Evolutionary conservation across 73 alveolate species (phyloP), one percentile per base, ranked within the genome.

Genomic region (Symbiodinium natans): DNA sequence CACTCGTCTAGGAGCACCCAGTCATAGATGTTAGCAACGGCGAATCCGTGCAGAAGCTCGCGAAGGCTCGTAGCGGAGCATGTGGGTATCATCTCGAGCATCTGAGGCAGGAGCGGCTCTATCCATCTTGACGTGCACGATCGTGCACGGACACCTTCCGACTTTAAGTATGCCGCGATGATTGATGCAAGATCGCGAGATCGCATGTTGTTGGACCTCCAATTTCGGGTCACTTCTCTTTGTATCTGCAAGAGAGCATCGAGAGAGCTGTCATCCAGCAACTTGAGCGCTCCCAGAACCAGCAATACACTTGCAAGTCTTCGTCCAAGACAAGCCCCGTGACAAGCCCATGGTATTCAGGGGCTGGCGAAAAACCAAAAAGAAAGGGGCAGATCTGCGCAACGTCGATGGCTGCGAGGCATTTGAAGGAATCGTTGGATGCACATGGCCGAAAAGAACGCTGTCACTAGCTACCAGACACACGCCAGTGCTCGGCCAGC

Each of bases 21-120:
- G 39, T 75, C 73, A 6, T 54, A n/a, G 38, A 92, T 77, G 84
- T 92, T 88, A 10, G 98, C 92, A n/a, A 84, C 63, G 54, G 98
- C 98, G 33, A 92, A 68, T 21, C 92, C 92, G 25, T 92, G 98
- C 82, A 92, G 68, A 11, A 92, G 68, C 38, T 46, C 92, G 92
- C 98, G 77, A 38, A 92, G 73, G 68, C 82, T 89, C n/a, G 29
- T 17, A 59, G n/a, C 52, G 15, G 98, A 92, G 68, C 98, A 92
- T 73, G 36, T 36, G 27, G 84, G 73, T 63, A 92, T 80, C 98
- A 92, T 23, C 1, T 39, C 27, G 29, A 48, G 34, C 90, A 92
- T 74, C 68, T 75, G 54, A 23, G 98, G 98, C 46, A 92, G 43
- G 54, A 92, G 56, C 25, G 98, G 98, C 46, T 68, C 38, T 43